Conservation (phyloP, 352 stramenopile genomes). For the Phytophthora crassamura region DNA sequence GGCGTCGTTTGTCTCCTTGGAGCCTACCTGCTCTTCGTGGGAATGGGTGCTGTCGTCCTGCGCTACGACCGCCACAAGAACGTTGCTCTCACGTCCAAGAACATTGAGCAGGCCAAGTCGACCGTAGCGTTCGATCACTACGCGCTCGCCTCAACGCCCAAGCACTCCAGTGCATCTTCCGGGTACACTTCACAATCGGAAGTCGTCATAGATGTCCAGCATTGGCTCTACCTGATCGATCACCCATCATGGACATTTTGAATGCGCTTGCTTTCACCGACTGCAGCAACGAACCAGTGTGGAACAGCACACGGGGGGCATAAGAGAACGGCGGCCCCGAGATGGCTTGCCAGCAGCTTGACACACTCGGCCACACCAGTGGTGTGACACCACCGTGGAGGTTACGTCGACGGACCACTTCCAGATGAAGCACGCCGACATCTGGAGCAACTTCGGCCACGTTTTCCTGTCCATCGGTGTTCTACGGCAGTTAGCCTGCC, state of each 20-base stretch:
- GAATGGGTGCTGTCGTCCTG: slow-evolving; percentile 37
- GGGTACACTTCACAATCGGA: background rate
- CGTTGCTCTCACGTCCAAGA: slow-evolving; percentile 11
- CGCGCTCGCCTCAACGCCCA: slow-evolving; percentile 13
- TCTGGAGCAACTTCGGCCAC: slow-evolving; percentile 37
- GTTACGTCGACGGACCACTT: slow-evolving; percentile 38
- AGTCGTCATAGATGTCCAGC: slow-evolving; percentile 12
- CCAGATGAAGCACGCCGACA: slow-evolving; percentile 33
- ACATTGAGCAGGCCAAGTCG: slow-evolving; percentile 1
- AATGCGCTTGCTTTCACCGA: slow-evolving; percentile 17
- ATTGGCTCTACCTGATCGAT: slow-evolving; percentile 21
- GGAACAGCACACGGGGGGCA: background rate
- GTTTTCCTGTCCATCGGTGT: too few species aligned
- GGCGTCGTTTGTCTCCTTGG: slow-evolving; percentile 37
- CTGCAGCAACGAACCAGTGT: slow-evolving; percentile 5
- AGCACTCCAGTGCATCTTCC: slow-evolving; percentile 4
- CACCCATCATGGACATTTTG: slow-evolving; percentile 14
- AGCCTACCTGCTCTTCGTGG: slow-evolving; percentile 41
- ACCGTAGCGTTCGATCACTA: slow-evolving; percentile 12
- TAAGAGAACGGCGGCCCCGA: slow-evolving; percentile 6
- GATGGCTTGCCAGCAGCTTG: slow-evolving; percentile 13
- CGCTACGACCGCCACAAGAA: slow-evolving; percentile 31
- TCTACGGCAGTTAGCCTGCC: too few species aligned
- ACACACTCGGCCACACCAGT: slow-evolving; percentile 14
- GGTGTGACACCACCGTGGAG: slow-evolving; percentile 34